Percentiles rank a stretch among this genome's conserved stretches.
Evolutionary conservation across 305 asterid species (phyloP).

Genomic region (Fraxinus dipetala): DNA sequence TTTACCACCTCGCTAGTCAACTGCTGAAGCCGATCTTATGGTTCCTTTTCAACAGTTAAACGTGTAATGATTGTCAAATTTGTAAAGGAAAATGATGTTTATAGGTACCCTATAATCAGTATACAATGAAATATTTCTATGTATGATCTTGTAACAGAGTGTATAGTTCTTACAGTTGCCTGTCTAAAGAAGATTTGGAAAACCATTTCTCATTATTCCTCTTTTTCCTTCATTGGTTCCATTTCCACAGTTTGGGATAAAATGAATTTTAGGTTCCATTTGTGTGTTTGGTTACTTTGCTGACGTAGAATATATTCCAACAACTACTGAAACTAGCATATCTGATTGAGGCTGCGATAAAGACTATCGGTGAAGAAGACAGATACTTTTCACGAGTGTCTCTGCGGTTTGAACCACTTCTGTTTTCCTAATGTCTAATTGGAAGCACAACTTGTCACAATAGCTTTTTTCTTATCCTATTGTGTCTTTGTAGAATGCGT

Average conservation of each 20-base stretch:
- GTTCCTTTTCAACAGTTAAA: constrained; percentile 90
- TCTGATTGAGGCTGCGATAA: constrained; percentile 73
- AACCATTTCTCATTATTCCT: neutral
- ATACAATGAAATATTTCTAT: constrained; percentile 3
- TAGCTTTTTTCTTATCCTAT: constrained; percentile 10
- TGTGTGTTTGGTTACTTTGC: neutral
- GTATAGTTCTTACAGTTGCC: constrained; percentile 16
- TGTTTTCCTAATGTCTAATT: constrained; percentile 15
- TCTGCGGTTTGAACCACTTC: constrained; percentile 54
- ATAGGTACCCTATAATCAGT: constrained; percentile 6
- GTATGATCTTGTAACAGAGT: constrained; percentile 1
- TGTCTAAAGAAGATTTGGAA: neutral
- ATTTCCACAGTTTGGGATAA: constrained; percentile 1
- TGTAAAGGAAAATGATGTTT: constrained; percentile 7
- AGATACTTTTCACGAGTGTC: constrained; percentile 81
- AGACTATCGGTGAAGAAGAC: constrained; percentile 93
- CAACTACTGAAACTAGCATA: constrained; percentile 24
- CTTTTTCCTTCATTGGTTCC: constrained; percentile 16
- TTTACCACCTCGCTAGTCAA: constrained; percentile 92
- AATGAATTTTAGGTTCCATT: neutral
- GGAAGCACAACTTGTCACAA: constrained; percentile 7
- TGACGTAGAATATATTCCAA: constrained; percentile 20
- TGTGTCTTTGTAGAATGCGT: constrained; percentile 56
- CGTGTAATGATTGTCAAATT: constrained; percentile 17
- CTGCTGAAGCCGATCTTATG: constrained; percentile 99